Evolutionary conservation across 306 rosid genomes (phyloP).

Genomic region (Aeschynomene evenia): DNA sequence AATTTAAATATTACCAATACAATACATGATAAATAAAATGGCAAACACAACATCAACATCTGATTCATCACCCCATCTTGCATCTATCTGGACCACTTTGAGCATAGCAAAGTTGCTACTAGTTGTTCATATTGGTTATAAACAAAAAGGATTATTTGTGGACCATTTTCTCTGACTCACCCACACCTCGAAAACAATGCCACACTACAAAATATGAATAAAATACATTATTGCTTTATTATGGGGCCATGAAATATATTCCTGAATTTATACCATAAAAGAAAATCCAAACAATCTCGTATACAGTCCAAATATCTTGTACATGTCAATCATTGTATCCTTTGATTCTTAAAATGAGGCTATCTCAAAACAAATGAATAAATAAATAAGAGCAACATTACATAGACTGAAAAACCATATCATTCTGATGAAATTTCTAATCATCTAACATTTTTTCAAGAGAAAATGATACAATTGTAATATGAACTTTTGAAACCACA

Average conservation of each 20-base stretch:
- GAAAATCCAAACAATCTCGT: background rate
- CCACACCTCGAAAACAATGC: background rate
- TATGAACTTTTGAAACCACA: background rate
- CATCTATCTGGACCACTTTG: conserved; percentile 1
- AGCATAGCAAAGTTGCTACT: background rate
- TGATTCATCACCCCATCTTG: background rate
- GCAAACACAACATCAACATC: background rate
- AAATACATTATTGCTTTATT: background rate
- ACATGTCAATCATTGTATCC: background rate
- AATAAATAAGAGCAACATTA: too few species aligned
- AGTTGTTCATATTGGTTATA: background rate
- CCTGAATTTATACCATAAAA: background rate
- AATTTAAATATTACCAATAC: too few species aligned
- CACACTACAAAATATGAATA: background rate
- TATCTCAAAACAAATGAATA: too few species aligned
- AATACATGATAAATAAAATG: too few species aligned
- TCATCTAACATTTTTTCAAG: too few species aligned
- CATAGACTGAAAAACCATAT: too few species aligned
- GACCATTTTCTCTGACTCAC: conserved; percentile 10
- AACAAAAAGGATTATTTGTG: conserved; percentile 4
- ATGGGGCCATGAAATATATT: background rate
- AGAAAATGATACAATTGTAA: background rate
- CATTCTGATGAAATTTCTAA: background rate
- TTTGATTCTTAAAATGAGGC: background rate
- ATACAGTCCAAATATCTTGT: conserved; percentile 1